phyloP scores from a whole-genome alignment of 352 stramenopile species.

The Plasmopara halstedii region DNA sequence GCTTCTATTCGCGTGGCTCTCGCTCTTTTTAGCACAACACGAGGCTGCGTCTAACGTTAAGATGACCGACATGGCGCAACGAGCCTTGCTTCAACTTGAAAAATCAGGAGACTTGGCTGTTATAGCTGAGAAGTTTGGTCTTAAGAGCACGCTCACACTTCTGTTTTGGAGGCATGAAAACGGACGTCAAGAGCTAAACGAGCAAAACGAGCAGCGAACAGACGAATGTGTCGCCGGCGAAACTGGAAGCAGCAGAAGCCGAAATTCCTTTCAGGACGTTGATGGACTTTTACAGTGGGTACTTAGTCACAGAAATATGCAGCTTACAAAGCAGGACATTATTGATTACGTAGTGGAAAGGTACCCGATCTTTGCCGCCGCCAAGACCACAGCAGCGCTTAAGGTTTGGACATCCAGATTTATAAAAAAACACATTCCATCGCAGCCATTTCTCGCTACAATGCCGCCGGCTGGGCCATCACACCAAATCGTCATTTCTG shows the following conservation, averaged over 20 bases:
- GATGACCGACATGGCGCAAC: constrained; percentile 6
- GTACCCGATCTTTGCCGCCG: constrained; percentile 51
- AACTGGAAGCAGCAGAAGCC: not conserved
- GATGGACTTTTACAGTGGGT: constrained; percentile 53
- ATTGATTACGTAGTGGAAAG: constrained; percentile 40
- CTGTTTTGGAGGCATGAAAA: constrained; percentile 54
- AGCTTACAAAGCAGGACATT: constrained; percentile 57
- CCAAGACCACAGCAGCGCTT: constrained; percentile 44
- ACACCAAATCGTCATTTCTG: not conserved
- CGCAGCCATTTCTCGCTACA: constrained; percentile 4
- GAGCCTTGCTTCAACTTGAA: constrained; percentile 20
- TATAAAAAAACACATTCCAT: constrained; percentile 50
- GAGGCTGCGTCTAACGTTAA: constrained; percentile 6
- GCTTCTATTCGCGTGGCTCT: constrained; percentile 54
- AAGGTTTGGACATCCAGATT: constrained; percentile 62
- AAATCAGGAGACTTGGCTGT: constrained; percentile 17
- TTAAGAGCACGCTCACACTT: constrained; percentile 54
- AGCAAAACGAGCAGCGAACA: constrained; percentile 3
- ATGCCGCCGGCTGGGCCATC: not conserved
- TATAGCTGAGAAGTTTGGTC: constrained; percentile 33
- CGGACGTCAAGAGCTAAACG: constrained; percentile 16
- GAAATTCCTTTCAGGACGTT: constrained; percentile 18
- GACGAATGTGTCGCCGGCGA: constrained; percentile 1
- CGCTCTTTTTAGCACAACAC: constrained; percentile 40
- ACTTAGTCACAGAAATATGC: constrained; percentile 26